Evolutionary conservation across 805 yeast genomes (phyloP).

Genomic region (Hanseniaspora guilliermondii): DNA sequence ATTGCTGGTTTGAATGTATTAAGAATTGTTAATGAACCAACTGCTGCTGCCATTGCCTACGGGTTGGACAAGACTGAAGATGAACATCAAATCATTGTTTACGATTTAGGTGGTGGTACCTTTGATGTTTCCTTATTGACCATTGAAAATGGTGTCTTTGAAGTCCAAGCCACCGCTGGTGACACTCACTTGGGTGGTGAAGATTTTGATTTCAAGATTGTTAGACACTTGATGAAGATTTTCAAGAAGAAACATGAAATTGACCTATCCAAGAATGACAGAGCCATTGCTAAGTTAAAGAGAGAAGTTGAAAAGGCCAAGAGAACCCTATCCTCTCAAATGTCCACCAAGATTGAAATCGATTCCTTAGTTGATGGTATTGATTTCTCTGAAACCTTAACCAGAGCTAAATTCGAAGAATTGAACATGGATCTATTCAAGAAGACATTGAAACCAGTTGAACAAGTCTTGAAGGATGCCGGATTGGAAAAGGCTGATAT

Average conservation of each 20-base stretch:
- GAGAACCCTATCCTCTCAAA: conserved; percentile 88
- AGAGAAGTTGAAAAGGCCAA: conserved; percentile 97
- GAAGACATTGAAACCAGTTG: conserved; percentile 91
- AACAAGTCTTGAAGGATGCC: conserved; percentile 87
- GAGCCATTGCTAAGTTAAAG: conserved; percentile 86
- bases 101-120: conserved; percentile 97
- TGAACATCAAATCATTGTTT: conserved; percentile 82
- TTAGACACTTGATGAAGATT: conserved; percentile 70
- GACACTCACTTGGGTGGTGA: conserved; percentile 97
- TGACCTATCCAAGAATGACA: conserved; percentile 67
- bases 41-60: conserved; percentile 96
- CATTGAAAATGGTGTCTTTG: conserved; percentile 84
- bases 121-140: conserved; percentile 82
- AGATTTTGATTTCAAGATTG: conserved; percentile 83
- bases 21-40: conserved; percentile 87
- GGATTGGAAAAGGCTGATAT: conserved; percentile 76
- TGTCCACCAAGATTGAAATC: conserved; percentile 90
- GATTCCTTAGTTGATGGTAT: conserved; percentile 90
- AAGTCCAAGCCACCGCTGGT: conserved; percentile 89
- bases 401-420: conserved; percentile 97
- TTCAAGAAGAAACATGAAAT: conserved; percentile 88
- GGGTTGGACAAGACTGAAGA: conserved; percentile 74
- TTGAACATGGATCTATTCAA: conserved; percentile 84
- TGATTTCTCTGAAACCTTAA: conserved; percentile 87
- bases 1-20: conserved; percentile 81